A percentile compares a stretch with the other conserved stretches of the same genome.
phyloP scores from a whole-genome alignment of 352 stramenopile genomes.

The Blastocystis sp. region DNA sequence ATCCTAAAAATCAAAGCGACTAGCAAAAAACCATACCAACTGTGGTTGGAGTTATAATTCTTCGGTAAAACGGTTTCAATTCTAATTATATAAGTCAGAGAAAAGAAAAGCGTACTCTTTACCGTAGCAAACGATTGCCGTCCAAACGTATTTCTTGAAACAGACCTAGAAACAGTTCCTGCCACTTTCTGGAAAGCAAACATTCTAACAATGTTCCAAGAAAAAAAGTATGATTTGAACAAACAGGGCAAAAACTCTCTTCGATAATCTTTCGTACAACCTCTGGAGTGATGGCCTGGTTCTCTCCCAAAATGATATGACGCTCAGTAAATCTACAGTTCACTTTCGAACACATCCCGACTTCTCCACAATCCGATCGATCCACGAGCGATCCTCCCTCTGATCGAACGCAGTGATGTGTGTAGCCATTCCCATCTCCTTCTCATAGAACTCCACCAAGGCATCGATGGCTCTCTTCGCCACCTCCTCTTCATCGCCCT shows the following conservation, averaged over 20 bases:
- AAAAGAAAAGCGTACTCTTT: neutral
- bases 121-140: neutral
- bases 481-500: neutral
- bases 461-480: neutral
- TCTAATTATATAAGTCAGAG: neutral
- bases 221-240: neutral
- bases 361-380: neutral
- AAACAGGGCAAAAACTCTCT: neutral
- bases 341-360: neutral
- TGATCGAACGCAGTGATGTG: neutral
- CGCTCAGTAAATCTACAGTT: neutral
- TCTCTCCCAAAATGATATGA: neutral
- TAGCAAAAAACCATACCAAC: neutral
- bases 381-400: neutral
- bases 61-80: constrained; percentile 25
- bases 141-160: neutral
- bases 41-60: constrained; percentile 7
- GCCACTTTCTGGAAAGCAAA: neutral
- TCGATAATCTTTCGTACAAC: neutral
- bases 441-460: constrained; percentile 30
- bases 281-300: neutral
- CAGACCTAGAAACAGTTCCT: neutral
- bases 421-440: constrained; percentile 19
- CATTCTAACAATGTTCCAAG: neutral
- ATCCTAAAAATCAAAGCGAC: neutral